Percentiles rank a stretch among this genome's conserved stretches.
phyloP scores from a whole-genome alignment of 805 yeast species.

The Teunomyces panamensis region DNA sequence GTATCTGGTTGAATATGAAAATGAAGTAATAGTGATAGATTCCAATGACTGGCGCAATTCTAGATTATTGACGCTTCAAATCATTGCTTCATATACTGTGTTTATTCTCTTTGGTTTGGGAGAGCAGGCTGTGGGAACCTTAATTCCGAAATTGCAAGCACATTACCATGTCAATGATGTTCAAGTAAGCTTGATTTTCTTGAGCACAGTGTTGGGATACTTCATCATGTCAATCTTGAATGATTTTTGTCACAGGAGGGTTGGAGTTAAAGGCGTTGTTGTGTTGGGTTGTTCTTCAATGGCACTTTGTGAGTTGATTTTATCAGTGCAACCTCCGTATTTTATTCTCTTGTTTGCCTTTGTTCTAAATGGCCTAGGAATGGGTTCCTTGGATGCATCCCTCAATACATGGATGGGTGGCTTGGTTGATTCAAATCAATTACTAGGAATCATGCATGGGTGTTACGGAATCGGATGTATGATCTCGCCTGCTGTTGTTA shows the following conservation, averaged over 20 bases:
- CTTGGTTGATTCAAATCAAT: constrained; percentile 45
- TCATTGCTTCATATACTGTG: constrained; percentile 34
- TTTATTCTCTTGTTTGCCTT: constrained; percentile 37
- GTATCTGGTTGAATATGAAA: constrained; percentile 14
- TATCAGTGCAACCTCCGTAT: constrained; percentile 43
- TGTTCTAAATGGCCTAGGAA: constrained; percentile 50
- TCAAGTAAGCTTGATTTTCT: constrained; percentile 47
- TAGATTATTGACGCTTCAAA: constrained; percentile 39
- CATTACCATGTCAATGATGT: constrained; percentile 49
- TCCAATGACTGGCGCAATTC: constrained; percentile 40
- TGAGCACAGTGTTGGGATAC: constrained; percentile 56
- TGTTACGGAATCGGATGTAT: constrained; percentile 54
- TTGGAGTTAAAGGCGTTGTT: constrained; percentile 51
- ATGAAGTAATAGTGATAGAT: constrained; percentile 29
- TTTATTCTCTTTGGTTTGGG: constrained; percentile 52
- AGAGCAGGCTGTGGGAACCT: constrained; percentile 61
- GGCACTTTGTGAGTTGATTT: constrained; percentile 35
- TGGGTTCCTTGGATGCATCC: constrained; percentile 55
- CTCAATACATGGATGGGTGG: constrained; percentile 53
- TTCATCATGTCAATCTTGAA: constrained; percentile 49
- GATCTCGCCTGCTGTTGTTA: constrained; percentile 47
- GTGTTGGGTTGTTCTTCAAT: constrained; percentile 32
- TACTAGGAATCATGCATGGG: constrained; percentile 52
- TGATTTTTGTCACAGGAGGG: constrained; percentile 34
- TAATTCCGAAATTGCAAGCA: constrained; percentile 50